A percentile compares a stretch with the other conserved stretches of the same genome.
phyloP scores from a whole-genome alignment of 2,329 filamentous ascomycete genomes.

The Monosporascus sp. region DNA sequence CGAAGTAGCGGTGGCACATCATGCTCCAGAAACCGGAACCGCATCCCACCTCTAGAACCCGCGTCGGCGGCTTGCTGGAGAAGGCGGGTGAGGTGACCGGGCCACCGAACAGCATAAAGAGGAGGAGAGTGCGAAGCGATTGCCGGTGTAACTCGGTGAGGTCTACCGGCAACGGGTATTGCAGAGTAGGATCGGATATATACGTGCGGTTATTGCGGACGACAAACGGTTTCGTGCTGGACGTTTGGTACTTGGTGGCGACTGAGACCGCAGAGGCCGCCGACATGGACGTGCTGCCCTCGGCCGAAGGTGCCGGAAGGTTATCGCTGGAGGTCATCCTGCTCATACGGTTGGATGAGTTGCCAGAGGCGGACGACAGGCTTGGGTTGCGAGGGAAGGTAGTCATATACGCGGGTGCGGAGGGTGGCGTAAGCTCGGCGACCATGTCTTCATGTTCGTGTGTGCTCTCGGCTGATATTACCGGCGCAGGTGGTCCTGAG shows the following conservation, averaged over 20 bases:
- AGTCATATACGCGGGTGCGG: conserved; percentile 23
- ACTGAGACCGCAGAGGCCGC: conserved; percentile 20
- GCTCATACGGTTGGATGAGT: conserved; percentile 34
- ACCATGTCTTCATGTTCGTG: conserved; percentile 19
- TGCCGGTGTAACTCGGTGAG: conserved; percentile 83
- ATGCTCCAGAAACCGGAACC: conserved; percentile 87
- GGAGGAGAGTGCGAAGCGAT: conserved; percentile 74
- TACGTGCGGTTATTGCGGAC: conserved; percentile 77
- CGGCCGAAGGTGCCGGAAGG: conserved; percentile 35
- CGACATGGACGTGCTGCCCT: conserved; percentile 31
- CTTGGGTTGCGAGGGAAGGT: conserved; percentile 38
- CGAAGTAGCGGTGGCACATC: conserved; percentile 78
- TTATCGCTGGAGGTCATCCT: conserved; percentile 45
- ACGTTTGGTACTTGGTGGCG: conserved; percentile 17
- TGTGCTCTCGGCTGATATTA: conserved; percentile 11
- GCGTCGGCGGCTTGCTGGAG: conserved; percentile 61
- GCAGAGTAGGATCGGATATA: conserved; percentile 64
- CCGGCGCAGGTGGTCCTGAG: conserved; percentile 9
- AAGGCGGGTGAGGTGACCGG: conserved; percentile 70
- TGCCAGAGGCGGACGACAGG: conserved; percentile 41
- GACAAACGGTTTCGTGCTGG: conserved; percentile 51
- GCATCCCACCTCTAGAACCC: conserved; percentile 82
- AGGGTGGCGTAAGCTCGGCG: conserved; percentile 10
- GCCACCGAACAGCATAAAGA: conserved; percentile 75
- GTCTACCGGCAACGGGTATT: conserved; percentile 86